These are phyloP conservation scores for Pseudogymnoascus sp. DNA, from an alignment of 2,329 filamentous ascomycete genomes.

Conservation along the genomic window DNA sequence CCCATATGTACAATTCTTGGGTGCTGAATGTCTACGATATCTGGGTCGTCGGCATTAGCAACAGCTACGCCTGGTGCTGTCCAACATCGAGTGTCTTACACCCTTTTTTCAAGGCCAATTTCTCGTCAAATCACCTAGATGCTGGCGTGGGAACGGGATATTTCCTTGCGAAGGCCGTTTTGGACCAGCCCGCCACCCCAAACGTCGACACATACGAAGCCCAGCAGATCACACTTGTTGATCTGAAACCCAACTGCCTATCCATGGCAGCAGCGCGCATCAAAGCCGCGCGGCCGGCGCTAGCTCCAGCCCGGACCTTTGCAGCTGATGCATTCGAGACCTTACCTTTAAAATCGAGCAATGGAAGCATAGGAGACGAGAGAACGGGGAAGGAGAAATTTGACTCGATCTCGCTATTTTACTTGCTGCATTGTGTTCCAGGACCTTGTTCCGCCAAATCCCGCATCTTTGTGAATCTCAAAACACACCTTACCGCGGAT, in stretches of 20 bases:
- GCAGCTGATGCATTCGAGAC: slow-evolving; percentile 31
- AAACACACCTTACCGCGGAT: slow-evolving; percentile 26
- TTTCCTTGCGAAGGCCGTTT: slow-evolving; percentile 17
- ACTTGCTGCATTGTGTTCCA: slow-evolving; percentile 36
- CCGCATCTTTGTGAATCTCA: slow-evolving; percentile 27
- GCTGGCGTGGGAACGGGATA: slow-evolving; percentile 27
- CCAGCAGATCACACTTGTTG: slow-evolving; percentile 20
- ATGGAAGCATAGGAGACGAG: slow-evolving; percentile 1
- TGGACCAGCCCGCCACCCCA: slow-evolving; percentile 6
- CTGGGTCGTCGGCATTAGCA: slow-evolving; percentile 19
- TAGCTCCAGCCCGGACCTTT: slow-evolving; percentile 17
- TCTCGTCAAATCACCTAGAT: slow-evolving; percentile 23
- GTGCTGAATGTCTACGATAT: slow-evolving; percentile 18
- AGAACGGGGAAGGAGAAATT: slow-evolving; percentile 24
- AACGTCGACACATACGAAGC: not conserved
- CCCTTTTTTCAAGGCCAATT: slow-evolving; percentile 23
- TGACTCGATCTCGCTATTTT: slow-evolving; percentile 37
- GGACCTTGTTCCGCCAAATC: slow-evolving; percentile 25
- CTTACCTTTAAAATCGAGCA: slow-evolving; percentile 17
- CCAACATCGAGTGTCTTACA: slow-evolving; percentile 16
- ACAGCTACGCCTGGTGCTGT: slow-evolving; percentile 24
- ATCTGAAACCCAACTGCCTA: slow-evolving; percentile 27
- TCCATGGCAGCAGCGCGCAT: slow-evolving; percentile 18
- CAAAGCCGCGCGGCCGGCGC: slow-evolving; percentile 17
- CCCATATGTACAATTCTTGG: not conserved